These are phyloP conservation scores for Neofusicoccum cordaticola DNA, from an alignment of 2,329 filamentous ascomycete species.

Conservation along the genomic window DNA sequence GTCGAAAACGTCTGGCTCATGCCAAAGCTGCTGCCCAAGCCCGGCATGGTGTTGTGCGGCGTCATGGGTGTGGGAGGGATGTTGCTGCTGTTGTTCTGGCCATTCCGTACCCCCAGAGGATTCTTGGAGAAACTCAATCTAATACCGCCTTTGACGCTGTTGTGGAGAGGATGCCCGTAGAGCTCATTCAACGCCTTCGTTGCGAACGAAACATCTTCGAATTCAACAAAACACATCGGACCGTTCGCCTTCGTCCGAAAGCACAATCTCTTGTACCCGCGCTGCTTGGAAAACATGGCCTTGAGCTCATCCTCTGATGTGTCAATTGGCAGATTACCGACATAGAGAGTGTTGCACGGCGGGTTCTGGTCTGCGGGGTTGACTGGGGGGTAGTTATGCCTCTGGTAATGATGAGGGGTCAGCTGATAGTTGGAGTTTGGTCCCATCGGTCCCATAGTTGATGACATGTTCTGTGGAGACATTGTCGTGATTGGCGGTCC, in stretches of 20 bases:
- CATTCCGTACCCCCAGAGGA: conserved; percentile 83
- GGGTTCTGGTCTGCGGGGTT: conserved; percentile 96
- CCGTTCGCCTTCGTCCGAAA: conserved; percentile 94
- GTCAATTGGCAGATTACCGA: conserved; percentile 91
- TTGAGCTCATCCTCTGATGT: conserved; percentile 96
- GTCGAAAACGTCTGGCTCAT: conserved; percentile 59
- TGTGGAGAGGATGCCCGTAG: conserved; percentile 82
- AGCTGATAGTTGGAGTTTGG: conserved; percentile 55
- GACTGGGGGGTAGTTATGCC: conserved; percentile 74
- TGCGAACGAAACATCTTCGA: conserved; percentile 87
- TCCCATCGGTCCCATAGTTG: conserved; percentile 48
- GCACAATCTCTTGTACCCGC: conserved; percentile 91
- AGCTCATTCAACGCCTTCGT: conserved; percentile 88
- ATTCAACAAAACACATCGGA: conserved; percentile 98
- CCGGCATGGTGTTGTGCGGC: conserved; percentile 52
- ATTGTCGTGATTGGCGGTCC: conserved; percentile 40
- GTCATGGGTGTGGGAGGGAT: conserved; percentile 48
- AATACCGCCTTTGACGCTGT: conserved; percentile 92
- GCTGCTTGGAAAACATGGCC: conserved; percentile 84
- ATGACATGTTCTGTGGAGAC: conserved; percentile 57
- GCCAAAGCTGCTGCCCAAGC: conserved; percentile 58
- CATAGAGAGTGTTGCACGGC: conserved; percentile 95
- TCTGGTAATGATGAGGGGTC: conserved; percentile 56
- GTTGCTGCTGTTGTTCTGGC: conserved; percentile 59
- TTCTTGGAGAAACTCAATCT: conserved; percentile 97